A percentile compares a stretch with the other conserved stretches of the same genome.
Evolutionary conservation across 352 stramenopile genomes (phyloP).

Genomic region (Thalassiosira hispida): DNA sequence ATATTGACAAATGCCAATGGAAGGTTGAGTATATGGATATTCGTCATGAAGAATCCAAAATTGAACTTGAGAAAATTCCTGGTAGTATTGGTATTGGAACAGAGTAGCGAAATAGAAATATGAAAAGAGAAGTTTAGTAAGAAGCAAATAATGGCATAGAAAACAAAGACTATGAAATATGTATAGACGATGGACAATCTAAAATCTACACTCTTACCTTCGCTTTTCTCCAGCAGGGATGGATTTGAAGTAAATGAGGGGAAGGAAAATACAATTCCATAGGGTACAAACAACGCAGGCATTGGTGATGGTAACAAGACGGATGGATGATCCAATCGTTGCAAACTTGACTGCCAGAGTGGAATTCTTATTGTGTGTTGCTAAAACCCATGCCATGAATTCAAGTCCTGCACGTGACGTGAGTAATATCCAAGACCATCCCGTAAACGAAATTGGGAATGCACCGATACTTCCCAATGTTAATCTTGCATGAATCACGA

Average conservation of each 20-base stretch:
- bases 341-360: constrained; percentile 27
- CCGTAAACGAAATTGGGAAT: constrained; percentile 55
- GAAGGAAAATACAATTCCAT: constrained; percentile 82
- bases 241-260: constrained; percentile 63
- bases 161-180: too few species aligned
- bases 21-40: constrained; percentile 83
- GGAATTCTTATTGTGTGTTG: neutral
- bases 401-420: constrained; percentile 46
- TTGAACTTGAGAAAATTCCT: constrained; percentile 71
- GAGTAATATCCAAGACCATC: constrained; percentile 52
- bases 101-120: too few species aligned
- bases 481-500: constrained; percentile 40
- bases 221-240: constrained; percentile 54
- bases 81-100: too few species aligned
- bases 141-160: too few species aligned
- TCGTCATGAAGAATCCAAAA: constrained; percentile 66
- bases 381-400: constrained; percentile 29
- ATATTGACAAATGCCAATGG: constrained; percentile 60
- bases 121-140: too few species aligned
- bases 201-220: too few species aligned
- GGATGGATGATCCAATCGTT: constrained; percentile 39
- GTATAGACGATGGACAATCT: too few species aligned
- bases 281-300: constrained; percentile 56
- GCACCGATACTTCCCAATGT: constrained; percentile 30
- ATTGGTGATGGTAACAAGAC: constrained; percentile 47